These are phyloP conservation scores for Phytophthora tubulina DNA, from an alignment of 352 stramenopile genomes.

Conservation along the genomic window DNA sequence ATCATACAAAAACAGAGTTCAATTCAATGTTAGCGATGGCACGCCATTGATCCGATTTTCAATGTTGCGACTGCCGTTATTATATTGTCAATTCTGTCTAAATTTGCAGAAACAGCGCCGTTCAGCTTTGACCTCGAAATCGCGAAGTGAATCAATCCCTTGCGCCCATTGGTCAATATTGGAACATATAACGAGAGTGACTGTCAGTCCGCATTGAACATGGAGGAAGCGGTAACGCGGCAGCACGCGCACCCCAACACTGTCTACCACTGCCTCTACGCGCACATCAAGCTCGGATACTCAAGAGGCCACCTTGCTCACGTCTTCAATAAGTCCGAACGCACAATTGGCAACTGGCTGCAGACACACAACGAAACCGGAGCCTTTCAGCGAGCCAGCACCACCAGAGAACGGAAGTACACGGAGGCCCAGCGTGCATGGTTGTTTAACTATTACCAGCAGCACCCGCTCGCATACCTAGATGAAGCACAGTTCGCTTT, in stretches of 20 bases:
- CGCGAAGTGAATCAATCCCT: too few relatives aligned
- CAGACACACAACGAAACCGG: neutral
- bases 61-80: too few relatives aligned
- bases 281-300: neutral
- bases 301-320: neutral
- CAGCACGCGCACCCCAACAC: neutral
- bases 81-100: too few relatives aligned
- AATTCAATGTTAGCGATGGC: too few relatives aligned
- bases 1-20: too few relatives aligned
- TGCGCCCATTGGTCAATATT: too few relatives aligned
- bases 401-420: neutral
- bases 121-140: too few relatives aligned
- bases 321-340: slow-evolving; percentile 5
- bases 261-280: neutral
- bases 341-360: neutral
- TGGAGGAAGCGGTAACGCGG: neutral
- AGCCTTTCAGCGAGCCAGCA: neutral
- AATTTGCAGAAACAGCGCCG: too few relatives aligned
- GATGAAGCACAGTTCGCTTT: neutral
- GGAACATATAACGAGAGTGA: too few relatives aligned
- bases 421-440: neutral
- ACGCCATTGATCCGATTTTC: too few relatives aligned
- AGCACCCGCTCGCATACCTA: neutral
- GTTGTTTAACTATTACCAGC: neutral
- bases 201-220: neutral